A percentile compares a stretch with the other conserved stretches of the same genome.
Evolutionary conservation across 108 stramenopile genomes (phyloP).

Genomic region (Stephanodiscus minutulus): DNA sequence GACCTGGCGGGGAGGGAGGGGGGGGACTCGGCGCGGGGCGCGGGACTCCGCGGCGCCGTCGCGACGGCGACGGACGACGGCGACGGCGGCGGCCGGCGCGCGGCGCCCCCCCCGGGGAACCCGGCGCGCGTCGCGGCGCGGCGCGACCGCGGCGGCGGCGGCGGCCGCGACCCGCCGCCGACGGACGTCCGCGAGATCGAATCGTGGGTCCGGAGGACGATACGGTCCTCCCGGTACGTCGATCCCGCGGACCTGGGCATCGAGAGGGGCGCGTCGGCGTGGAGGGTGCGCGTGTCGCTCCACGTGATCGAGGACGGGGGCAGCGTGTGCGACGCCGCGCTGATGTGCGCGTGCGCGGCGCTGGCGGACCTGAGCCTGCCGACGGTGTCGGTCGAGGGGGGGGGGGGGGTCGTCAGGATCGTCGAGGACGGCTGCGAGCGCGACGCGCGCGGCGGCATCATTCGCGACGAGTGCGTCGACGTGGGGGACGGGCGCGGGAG

Average conservation of each 20-base stretch:
- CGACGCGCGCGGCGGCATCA: no score
- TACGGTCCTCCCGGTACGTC: constrained; percentile 33
- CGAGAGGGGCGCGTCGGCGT: constrained; percentile 51
- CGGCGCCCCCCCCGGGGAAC: constrained; percentile 6
- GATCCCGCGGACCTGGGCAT: constrained; percentile 42
- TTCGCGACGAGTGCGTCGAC: no score
- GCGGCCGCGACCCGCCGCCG: neutral
- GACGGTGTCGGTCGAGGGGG: constrained; percentile 38
- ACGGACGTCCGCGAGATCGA: constrained; percentile 44
- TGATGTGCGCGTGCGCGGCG: constrained; percentile 72
- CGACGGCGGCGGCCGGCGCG: constrained; percentile 12
- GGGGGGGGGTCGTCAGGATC: constrained; percentile 32
- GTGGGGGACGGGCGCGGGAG: neutral
- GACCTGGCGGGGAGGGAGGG: constrained; percentile 18
- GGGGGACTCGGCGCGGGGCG: constrained; percentile 60
- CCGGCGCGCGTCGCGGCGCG: neutral
- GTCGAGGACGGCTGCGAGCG: constrained; percentile 6
- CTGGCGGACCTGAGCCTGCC: constrained; percentile 71
- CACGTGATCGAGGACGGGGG: constrained; percentile 66
- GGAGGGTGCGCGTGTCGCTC: constrained; percentile 60
- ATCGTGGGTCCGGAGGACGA: constrained; percentile 42
- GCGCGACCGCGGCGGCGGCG: neutral
- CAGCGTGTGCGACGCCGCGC: constrained; percentile 61
- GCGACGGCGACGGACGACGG: constrained; percentile 46
- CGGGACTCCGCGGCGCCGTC: constrained; percentile 63